Evolutionary conservation across 2,329 filamentous ascomycete species (phyloP).

Genomic region (Pyrenochaeta sp.): DNA sequence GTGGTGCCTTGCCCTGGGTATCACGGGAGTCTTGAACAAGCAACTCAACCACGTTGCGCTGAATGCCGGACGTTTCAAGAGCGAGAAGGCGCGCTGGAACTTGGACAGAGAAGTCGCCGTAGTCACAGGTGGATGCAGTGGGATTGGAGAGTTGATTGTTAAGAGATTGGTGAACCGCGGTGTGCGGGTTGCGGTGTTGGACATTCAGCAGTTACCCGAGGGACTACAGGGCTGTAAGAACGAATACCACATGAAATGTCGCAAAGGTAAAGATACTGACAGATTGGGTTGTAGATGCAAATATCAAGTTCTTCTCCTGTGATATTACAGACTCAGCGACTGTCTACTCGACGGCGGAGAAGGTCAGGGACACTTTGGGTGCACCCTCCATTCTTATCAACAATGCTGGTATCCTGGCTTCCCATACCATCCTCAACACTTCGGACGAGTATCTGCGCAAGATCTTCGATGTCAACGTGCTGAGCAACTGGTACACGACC

Average conservation of each 20-base stretch:
- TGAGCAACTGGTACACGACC: conserved; percentile 46
- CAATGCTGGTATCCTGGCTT: conserved; percentile 44
- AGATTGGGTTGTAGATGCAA: conserved; percentile 27
- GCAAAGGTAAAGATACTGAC: not conserved
- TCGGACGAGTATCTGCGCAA: conserved; percentile 39
- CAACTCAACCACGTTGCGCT: conserved; percentile 43
- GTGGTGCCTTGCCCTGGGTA: conserved; percentile 42
- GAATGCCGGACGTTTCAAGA: conserved; percentile 51
- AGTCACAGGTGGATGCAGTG: conserved; percentile 48
- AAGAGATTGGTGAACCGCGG: conserved; percentile 35
- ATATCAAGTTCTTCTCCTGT: conserved; percentile 43
- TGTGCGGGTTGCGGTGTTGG: conserved; percentile 44
- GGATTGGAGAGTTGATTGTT: conserved; percentile 45
- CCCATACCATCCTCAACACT: conserved; percentile 45
- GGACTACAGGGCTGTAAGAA: conserved; percentile 37
- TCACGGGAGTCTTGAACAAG: conserved; percentile 37
- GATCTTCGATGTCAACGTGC: conserved; percentile 49
- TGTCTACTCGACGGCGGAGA: conserved; percentile 34
- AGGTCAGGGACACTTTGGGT: conserved; percentile 32
- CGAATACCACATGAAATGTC: not conserved
- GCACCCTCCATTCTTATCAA: conserved; percentile 47
- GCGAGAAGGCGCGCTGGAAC: conserved; percentile 46
- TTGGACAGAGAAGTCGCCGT: conserved; percentile 46
- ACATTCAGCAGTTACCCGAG: conserved; percentile 40
- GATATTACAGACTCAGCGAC: conserved; percentile 43